Evolutionary conservation across 805 yeast species (phyloP).

Genomic region (Wickerhamiella sergipiensis): DNA sequence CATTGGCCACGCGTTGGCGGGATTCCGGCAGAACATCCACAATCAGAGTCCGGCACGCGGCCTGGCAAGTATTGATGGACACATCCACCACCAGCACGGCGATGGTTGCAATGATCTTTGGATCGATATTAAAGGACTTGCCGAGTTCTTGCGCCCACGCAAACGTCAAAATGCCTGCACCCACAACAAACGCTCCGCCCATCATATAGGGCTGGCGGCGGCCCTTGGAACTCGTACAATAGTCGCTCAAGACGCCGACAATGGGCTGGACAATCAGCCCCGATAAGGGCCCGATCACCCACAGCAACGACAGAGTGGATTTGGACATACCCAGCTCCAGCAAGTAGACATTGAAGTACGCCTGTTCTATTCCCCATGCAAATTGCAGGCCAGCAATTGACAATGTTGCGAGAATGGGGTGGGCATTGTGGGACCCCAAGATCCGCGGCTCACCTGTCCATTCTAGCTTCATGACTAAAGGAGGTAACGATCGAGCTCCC

Average conservation of each 20-base stretch:
- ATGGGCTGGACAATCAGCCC: conserved; percentile 54
- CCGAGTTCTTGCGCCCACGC: conserved; percentile 31
- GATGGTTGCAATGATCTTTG: conserved; percentile 8
- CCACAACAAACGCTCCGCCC: conserved; percentile 39
- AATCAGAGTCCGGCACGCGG: conserved; percentile 45
- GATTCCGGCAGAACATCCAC: conserved; percentile 45
- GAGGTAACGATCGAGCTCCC: neutral
- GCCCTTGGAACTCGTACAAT: conserved; percentile 27
- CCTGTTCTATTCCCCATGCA: conserved; percentile 54
- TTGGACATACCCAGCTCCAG: conserved; percentile 51
- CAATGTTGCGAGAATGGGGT: conserved; percentile 18
- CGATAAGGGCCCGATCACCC: conserved; percentile 57
- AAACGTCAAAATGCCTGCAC: conserved; percentile 33
- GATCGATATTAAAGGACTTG: conserved; percentile 27
- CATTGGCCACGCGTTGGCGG: conserved; percentile 47
- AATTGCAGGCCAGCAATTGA: conserved; percentile 44
- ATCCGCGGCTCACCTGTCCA: conserved; percentile 18
- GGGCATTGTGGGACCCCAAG: conserved; percentile 8
- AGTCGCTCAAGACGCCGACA: conserved; percentile 44
- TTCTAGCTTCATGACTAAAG: conserved; percentile 10
- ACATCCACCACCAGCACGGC: conserved; percentile 47
- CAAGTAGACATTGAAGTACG: conserved; percentile 48
- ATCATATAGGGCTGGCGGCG: conserved; percentile 45
- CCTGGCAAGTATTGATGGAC: conserved; percentile 45
- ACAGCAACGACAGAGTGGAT: conserved; percentile 39